Evolutionary conservation across 805 yeast genomes (phyloP).

Genomic region (Metschnikowia henanensis): DNA sequence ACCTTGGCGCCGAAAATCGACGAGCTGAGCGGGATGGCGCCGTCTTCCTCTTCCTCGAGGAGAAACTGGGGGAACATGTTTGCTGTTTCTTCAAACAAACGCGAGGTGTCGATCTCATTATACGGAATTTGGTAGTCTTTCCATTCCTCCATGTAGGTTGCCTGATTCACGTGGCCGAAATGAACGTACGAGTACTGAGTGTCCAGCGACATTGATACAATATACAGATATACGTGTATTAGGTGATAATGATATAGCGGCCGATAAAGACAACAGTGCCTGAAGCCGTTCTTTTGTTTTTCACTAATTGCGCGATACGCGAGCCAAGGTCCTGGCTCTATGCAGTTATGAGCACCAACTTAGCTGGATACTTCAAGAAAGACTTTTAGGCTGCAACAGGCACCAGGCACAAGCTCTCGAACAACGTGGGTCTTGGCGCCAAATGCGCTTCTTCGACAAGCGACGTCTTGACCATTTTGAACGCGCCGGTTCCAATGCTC

Average conservation of each 20-base stretch:
- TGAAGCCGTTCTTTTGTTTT: background rate
- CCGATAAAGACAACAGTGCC: no score
- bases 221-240: no score
- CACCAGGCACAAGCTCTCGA: slow-evolving; percentile 43
- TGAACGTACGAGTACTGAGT: slow-evolving; percentile 32
- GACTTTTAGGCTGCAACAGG: slow-evolving; percentile 11
- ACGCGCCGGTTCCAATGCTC: slow-evolving; percentile 97
- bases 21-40: slow-evolving; percentile 36
- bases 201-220: slow-evolving; percentile 17
- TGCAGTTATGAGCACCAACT: background rate
- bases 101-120: slow-evolving; percentile 42
- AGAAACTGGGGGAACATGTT: slow-evolving; percentile 36
- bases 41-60: slow-evolving; percentile 37
- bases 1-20: slow-evolving; percentile 40
- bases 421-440: slow-evolving; percentile 43
- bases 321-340: slow-evolving; percentile 1
- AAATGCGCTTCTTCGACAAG: slow-evolving; percentile 44
- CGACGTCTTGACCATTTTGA: slow-evolving; percentile 72
- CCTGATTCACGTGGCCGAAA: slow-evolving; percentile 39
- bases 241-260: no score
- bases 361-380: background rate
- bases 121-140: slow-evolving; percentile 38
- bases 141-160: slow-evolving; percentile 43
- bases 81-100: slow-evolving; percentile 37
- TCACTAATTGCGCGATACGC: no score